phyloP scores from a whole-genome alignment of 2,329 filamentous ascomycete genomes.

The Tolypocladium amazonense region DNA sequence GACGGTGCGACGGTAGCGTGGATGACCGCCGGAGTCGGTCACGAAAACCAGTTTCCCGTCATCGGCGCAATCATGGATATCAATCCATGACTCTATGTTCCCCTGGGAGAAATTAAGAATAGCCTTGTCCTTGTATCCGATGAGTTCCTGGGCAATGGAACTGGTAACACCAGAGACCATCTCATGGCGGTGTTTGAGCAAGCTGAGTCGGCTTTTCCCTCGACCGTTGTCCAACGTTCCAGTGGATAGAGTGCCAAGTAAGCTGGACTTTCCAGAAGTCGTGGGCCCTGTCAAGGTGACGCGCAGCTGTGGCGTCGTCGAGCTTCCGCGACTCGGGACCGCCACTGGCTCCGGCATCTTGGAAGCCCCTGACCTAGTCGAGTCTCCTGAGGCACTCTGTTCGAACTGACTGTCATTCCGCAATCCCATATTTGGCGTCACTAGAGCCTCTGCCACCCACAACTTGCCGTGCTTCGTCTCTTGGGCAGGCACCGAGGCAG shows the following conservation, averaged over 20 bases:
- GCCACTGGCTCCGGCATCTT: constrained; percentile 6
- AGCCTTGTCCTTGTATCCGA: constrained; percentile 59
- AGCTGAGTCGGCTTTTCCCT: constrained; percentile 77
- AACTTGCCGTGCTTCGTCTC: constrained; percentile 41
- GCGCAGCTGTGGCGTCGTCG: constrained; percentile 63
- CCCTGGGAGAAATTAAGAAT: constrained; percentile 78
- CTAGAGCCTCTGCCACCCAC: constrained; percentile 81
- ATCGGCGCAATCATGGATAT: constrained; percentile 74
- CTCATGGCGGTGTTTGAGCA: constrained; percentile 89
- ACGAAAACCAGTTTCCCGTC: constrained; percentile 73
- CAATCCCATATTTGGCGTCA: constrained; percentile 59
- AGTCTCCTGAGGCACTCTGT: background rate
- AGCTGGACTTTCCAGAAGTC: constrained; percentile 82
- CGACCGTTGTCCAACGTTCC: constrained; percentile 84
- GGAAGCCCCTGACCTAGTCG: background rate
- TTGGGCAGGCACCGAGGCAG: constrained; percentile 10
- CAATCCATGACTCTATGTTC: constrained; percentile 86
- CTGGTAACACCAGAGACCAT: constrained; percentile 86
- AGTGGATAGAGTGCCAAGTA: constrained; percentile 80
- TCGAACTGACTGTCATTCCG: background rate
- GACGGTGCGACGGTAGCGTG: constrained; percentile 80
- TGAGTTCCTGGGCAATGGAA: constrained; percentile 85
- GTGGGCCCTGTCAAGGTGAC: constrained; percentile 84
- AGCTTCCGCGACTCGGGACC: constrained; percentile 31
- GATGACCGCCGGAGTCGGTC: constrained; percentile 85